These are phyloP conservation scores for Psilocybe azurescens DNA, from an alignment of 768 basidiomycete genomes.

Conservation along the genomic window DNA sequence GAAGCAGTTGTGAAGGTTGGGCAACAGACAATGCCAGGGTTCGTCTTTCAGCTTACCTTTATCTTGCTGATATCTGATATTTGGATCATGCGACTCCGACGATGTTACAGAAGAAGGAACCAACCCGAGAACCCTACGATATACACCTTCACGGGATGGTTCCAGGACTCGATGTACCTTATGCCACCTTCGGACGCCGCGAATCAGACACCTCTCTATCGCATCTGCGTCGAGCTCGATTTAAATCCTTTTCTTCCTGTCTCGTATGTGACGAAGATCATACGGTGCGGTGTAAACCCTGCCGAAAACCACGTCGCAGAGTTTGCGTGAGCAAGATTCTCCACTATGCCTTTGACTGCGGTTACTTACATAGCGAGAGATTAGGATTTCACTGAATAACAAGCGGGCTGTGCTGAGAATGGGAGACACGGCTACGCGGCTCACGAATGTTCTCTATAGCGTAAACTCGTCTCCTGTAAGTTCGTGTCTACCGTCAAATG, in stretches of 20 bases:
- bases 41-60: neutral
- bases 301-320: constrained; percentile 36
- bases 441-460: constrained; percentile 42
- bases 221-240: constrained; percentile 47
- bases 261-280: constrained; percentile 46
- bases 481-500: neutral
- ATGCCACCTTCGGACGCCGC: constrained; percentile 35
- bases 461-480: constrained; percentile 38
- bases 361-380: neutral
- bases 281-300: constrained; percentile 26
- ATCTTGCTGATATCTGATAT: neutral
- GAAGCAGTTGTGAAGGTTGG: constrained; percentile 6
- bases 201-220: constrained; percentile 40
- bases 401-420: constrained; percentile 46
- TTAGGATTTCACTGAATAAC: constrained; percentile 46
- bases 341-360: constrained; percentile 19
- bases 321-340: constrained; percentile 36
- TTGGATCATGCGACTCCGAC: no score
- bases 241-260: constrained; percentile 52
- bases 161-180: constrained; percentile 38
- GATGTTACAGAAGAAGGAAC: neutral
- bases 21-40: neutral
- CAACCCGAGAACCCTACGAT: constrained; percentile 31
- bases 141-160: constrained; percentile 47
- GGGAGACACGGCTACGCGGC: constrained; percentile 42